Evolutionary conservation across 2,329 filamentous ascomycete species (phyloP), one percentile per base, ranked within the genome.

Genomic region (Beauveria brongniartii): DNA sequence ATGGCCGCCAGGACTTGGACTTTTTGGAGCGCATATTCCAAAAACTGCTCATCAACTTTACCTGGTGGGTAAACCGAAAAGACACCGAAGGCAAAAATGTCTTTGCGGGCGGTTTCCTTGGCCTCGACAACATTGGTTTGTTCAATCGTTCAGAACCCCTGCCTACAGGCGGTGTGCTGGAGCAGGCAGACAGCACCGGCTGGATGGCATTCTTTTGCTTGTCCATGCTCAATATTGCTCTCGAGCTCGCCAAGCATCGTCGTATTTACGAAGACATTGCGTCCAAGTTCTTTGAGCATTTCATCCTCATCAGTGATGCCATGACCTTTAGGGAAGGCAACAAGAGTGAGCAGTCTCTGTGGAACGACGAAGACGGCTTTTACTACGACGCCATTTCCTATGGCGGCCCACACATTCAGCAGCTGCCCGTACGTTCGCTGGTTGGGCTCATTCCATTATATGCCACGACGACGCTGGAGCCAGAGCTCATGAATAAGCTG

Each of bases 121-220:
- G 93, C 51, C 80, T 97, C 57, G 93, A 97, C 82, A 97, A 97
- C 72, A 97, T 97, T 73, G 94, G 94, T 59, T 78, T 97, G 41
- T 97, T 97, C 83, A 97, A 97, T 75, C 89, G 93, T 51, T 97
- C 93, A 0, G 93, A 97, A 73, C 92, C 94, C 28, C 78, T 97
- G 44, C 93, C 93, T 0, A 97, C 94, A 0, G 93, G 93, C 37
- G 93, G 94, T 75, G 88, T 92, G 2, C 83, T 97, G 9, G 93
- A 97, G 74, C 93, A 97, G 77, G 94, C 94, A 20, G 93, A 97
- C 79, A 96, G 92, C 72, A 97, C 93, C 10, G 93, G 93, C 37
- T 97, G 93, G 93, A 97, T 97, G 93, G 93, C 91, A 10, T 97
- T 97, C 74, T 97, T 96, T 78, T 96, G 89, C 69, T 77, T 97